Base-by-base conservation (phyloP, 2,329 filamentous ascomycete species). In the Orbilia javanica region DNA sequence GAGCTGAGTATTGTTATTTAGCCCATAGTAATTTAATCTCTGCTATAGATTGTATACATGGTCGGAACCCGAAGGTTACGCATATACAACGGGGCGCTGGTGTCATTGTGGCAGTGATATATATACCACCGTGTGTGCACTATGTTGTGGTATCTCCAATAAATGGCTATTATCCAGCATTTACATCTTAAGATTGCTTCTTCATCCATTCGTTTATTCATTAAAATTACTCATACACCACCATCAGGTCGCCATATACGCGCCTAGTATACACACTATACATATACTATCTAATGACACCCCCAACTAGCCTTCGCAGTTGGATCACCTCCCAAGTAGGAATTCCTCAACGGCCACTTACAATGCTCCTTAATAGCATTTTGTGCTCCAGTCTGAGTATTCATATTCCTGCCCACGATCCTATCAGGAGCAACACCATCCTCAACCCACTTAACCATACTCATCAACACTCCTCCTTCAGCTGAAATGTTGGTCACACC, bases 401-500 rank as follows among this genome's bases (percentile, higher is more conserved):
- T 13, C 7, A 76, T 22, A 13, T 53, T 63, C 8, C 34, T 15
- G 2, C 66, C 73, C 13, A 83, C 81, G 31, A 85, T 80, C 18
- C 80, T 78, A 42, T 83, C 81, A 0, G 83, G 83, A 1, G 82
- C 82, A 5, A 79, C 81, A 0, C 84, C 85, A 7, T 85, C 81
- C 79, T 88, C 86, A 0, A 87, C 85, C 86, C 86, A 88, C 27
- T 82, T 80, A 25, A 88, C 84, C 74, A 89, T 82, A 5, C 86
- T 85, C 79, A 85, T 83, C 52, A 89, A 83, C 11, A 74, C 60
- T 2, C 66, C 42, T 3, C 25, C 50, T 2, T 66, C 29, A 4
- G 39, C 11, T 20, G 55, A 18, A n/a, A 76, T 53, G 4, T 36
- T 8, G 6, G 29, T 44, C 1, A n/a, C 29, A 0, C n/a, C 36